phyloP scores from a whole-genome alignment of 805 yeast genomes.

The Ogataea zsoltii region DNA sequence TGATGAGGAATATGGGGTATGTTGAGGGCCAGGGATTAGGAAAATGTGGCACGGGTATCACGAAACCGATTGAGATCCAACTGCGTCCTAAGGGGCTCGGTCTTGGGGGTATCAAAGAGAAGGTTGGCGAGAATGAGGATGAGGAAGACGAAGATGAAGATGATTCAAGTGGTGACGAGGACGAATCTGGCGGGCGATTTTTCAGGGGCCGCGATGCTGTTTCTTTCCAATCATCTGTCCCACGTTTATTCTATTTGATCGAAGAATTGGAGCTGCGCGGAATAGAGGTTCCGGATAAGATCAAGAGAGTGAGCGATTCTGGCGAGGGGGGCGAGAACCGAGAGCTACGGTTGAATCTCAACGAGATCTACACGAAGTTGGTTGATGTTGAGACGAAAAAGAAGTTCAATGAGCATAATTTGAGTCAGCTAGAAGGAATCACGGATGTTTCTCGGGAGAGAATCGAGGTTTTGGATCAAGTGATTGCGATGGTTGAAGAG shows the following conservation, averaged over 20 bases:
- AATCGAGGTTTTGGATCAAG: conserved; percentile 2
- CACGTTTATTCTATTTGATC: conserved; percentile 39
- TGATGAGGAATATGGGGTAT: conserved; percentile 86
- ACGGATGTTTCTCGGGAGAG: conserved; percentile 7
- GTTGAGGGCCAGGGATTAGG: conserved; percentile 87
- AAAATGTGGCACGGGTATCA: conserved; percentile 65
- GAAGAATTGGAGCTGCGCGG: conserved; percentile 38
- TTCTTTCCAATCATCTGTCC: conserved; percentile 19
- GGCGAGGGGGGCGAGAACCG: conserved; percentile 8
- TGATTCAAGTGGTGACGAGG: conserved; percentile 21
- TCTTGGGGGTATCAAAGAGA: conserved; percentile 61
- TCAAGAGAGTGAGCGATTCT: conserved; percentile 38
- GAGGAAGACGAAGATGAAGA: neutral
- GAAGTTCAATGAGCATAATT: conserved; percentile 17
- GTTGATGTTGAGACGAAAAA: conserved; percentile 12
- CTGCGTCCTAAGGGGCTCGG: conserved; percentile 70
- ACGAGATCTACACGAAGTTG: conserved; percentile 13
- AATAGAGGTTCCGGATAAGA: conserved; percentile 36
- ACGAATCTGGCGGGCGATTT: conserved; percentile 17
- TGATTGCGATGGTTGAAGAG: neutral
- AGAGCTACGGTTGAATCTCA: conserved; percentile 23
- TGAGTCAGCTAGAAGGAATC: conserved; percentile 10
- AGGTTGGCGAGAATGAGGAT: conserved; percentile 19
- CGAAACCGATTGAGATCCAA: conserved; percentile 74
- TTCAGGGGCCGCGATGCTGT: neutral